Percentiles rank a stretch among this genome's conserved stretches.
phyloP scores from a whole-genome alignment of 257 asterid species.

The Fraxinus anomala region DNA sequence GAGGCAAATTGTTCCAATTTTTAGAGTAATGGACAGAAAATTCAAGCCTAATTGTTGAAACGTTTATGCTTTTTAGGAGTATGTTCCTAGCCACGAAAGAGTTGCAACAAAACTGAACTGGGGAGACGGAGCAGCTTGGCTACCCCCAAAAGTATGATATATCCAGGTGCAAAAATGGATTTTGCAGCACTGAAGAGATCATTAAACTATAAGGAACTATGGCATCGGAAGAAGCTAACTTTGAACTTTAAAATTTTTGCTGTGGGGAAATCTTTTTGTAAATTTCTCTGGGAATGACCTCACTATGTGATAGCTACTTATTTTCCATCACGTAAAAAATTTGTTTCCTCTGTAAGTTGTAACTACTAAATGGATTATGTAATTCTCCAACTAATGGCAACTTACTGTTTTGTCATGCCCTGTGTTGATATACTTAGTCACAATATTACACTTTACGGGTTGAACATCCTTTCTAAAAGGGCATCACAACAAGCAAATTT shows the following conservation, averaged over 20 bases:
- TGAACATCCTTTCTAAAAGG: not conserved
- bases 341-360: slow-evolving; percentile 39
- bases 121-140: slow-evolving; percentile 57
- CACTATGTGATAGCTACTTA: slow-evolving; percentile 27
- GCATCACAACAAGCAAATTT: not conserved
- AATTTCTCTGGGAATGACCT: slow-evolving; percentile 44
- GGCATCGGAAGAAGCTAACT: slow-evolving; percentile 50
- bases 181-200: slow-evolving; percentile 29
- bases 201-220: slow-evolving; percentile 31
- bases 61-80: slow-evolving; percentile 31
- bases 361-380: slow-evolving; percentile 44
- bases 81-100: slow-evolving; percentile 47
- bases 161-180: slow-evolving; percentile 48
- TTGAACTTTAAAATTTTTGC: slow-evolving; percentile 35
- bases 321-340: slow-evolving; percentile 33
- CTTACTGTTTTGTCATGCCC: slow-evolving; percentile 13
- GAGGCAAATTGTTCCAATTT: not conserved
- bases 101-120: slow-evolving; percentile 49
- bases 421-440: not conserved
- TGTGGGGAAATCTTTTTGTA: slow-evolving; percentile 52
- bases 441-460: not conserved
- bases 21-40: not conserved
- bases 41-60: not conserved
- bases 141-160: slow-evolving; percentile 37
- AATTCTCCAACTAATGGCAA: slow-evolving; percentile 32